A percentile compares a stretch with the other conserved stretches of the same genome.
These are phyloP conservation scores for Prunus salicina DNA, from an alignment of 306 rosid species.

Conservation along the genomic window DNA sequence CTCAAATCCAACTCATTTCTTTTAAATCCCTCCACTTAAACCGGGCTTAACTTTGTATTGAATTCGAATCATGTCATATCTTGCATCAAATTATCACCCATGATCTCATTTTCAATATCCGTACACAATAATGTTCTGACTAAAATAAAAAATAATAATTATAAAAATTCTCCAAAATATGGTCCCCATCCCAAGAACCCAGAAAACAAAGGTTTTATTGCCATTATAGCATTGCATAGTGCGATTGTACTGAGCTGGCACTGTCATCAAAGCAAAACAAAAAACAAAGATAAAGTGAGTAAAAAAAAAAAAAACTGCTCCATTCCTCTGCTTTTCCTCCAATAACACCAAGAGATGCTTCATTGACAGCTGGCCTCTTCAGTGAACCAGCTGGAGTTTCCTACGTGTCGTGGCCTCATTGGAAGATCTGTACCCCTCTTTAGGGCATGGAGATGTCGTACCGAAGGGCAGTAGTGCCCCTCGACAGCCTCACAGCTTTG, in stretches of 20 bases:
- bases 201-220: background rate
- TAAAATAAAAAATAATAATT: background rate
- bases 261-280: constrained; percentile 27
- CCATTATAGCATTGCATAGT: constrained; percentile 11
- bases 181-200: background rate
- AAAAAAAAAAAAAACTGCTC: background rate
- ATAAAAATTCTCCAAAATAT: background rate
- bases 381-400: constrained; percentile 44
- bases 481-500: constrained; percentile 35
- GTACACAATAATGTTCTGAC: background rate
- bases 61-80: too few species aligned
- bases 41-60: too few species aligned
- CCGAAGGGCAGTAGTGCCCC: background rate
- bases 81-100: too few species aligned
- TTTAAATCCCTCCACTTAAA: too few species aligned
- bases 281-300: constrained; percentile 13
- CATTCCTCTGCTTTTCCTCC: background rate
- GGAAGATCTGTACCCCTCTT: constrained; percentile 22
- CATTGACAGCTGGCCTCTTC: constrained; percentile 56
- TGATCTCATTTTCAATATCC: too few species aligned
- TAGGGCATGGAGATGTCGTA: constrained; percentile 12
- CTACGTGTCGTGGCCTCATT: constrained; percentile 14
- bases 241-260: constrained; percentile 45
- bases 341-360: background rate
- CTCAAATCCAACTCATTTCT: too few species aligned